Evolutionary conservation across 352 stramenopile species (phyloP).

Genomic region (Peronosclerospora sorghi): DNA sequence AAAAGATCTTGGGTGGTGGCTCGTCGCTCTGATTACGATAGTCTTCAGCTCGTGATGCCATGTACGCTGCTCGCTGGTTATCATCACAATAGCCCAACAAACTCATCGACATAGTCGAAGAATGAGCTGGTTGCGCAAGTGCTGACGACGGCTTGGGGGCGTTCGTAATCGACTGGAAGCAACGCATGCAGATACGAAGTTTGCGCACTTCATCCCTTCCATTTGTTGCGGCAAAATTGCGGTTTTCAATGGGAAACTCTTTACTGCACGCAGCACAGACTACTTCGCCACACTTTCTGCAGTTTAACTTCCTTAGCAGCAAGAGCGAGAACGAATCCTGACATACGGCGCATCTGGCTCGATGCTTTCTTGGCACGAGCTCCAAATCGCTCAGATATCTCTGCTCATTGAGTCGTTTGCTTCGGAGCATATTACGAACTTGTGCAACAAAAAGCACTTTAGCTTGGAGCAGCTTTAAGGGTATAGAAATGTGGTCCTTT

Average conservation of each 20-base stretch:
- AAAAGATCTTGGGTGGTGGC: slow-evolving; percentile 46
- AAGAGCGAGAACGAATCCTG: slow-evolving; percentile 78
- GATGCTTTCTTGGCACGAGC: slow-evolving; percentile 75
- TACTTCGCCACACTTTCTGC: slow-evolving; percentile 80
- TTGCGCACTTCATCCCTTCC: slow-evolving; percentile 44
- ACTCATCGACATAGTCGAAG: slow-evolving; percentile 44
- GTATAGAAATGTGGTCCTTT: slow-evolving; percentile 53
- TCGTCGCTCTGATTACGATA: slow-evolving; percentile 10
- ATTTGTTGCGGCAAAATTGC: slow-evolving; percentile 31
- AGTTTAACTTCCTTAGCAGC: slow-evolving; percentile 75
- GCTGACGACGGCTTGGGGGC: slow-evolving; percentile 37
- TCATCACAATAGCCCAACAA: slow-evolving; percentile 64
- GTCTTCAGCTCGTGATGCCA: slow-evolving; percentile 27
- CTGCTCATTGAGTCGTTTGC: slow-evolving; percentile 70
- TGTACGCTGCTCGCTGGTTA: slow-evolving; percentile 41
- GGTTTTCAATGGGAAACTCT: slow-evolving; percentile 58
- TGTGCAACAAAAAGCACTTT: slow-evolving; percentile 38
- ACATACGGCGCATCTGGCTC: slow-evolving; percentile 59
- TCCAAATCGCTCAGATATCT: slow-evolving; percentile 71
- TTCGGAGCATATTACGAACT: slow-evolving; percentile 53
- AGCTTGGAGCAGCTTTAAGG: slow-evolving; percentile 28
- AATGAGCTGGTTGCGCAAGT: slow-evolving; percentile 36
- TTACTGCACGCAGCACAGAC: slow-evolving; percentile 81
- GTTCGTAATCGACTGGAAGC: slow-evolving; percentile 71
- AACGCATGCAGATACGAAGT: slow-evolving; percentile 79